Evolutionary conservation across 495 filamentous ascomycete species (phyloP), one percentile per base, ranked within the genome.

Genomic region (Penicillium tannophilum): DNA sequence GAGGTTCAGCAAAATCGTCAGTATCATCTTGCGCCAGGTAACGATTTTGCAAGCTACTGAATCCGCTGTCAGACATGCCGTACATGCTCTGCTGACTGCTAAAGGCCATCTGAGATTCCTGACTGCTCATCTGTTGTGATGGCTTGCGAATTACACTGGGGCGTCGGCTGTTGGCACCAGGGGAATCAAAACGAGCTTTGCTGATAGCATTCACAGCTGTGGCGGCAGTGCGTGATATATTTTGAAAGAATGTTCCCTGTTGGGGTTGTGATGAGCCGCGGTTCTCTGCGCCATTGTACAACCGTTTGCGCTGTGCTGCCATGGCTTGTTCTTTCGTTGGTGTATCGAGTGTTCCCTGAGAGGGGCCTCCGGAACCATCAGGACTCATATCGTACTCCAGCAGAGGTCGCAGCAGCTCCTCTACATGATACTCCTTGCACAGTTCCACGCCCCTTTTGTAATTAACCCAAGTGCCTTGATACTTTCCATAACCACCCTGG

Each of bases 271-370:
- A 87, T 62, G 85, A 83, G 19, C 76, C 72, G 42, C 90, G 86
- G 47, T 76, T 86, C 31, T 95, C 87, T 20, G 86, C 79, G 43
- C 82, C 83, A 20, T 86, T 86, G 63, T 90, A 95, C 66, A 97
- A 90, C 56, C 93, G 84, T 69, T 98, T 98, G 56, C 94, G 80
- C 70, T 96, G 92, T 14, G 95, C 95, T 28, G 94, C 95, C 94
- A 97, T 96, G 53, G 94, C 94, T 73, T 98, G 94, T 74, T 98
- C 94, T 72, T 98, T 98, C n/a, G 94, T 98, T 0, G 94, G 94
- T 4, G 94, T 98, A 55, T 96, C 87, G 51, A 92, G 81, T 33
- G 79, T 75, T 58, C 83, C 82, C 49, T 88, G 77, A 35, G 86
- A 82, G 39, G 80, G 70, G 4, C 78, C 78, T n/a, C 81, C 77